Evolutionary conservation across 2,329 filamentous ascomycete genomes (phyloP), one percentile per base, ranked within the genome.

Genomic region (Atkinsonella texensis): DNA sequence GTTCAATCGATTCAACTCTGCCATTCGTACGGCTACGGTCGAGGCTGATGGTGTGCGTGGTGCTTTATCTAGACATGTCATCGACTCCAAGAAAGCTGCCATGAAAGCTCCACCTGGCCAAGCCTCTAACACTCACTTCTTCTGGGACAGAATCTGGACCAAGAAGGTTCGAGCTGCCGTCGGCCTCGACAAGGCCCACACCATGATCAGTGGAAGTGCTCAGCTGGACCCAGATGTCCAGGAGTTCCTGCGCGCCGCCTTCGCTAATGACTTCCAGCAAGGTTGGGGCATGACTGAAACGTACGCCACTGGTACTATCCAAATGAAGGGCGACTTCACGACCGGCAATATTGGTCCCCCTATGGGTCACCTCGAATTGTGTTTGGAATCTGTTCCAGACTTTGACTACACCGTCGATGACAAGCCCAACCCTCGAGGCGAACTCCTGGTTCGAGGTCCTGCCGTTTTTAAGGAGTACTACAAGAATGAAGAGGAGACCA

Each of bases 201-300:
- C 76, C 56, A 87, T 96, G 83, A 77, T 95, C 51, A 90, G 85
- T 53, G 93, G 93, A 47, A 93, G 88, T 53, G 91, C 93, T 12
- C 91, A 91, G 54, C 79, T 98, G 42, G 91, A 97, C 60, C 89
- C 89, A 0, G 80, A 82, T 28, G 80, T 97, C 35, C 90, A 97
- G 57, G 79, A 87, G 62, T 96, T 97, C 72, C 79, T 97, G 47
- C 85, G 89, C 44, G 81, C 90, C 40, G 85, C 87, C 32, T 87
- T 95, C 56, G 85, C 79, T 54, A 87, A 84, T 68, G 75, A 82
- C 62, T 86, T 97, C 62, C 68, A 80, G 33, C 91, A 97, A 70
- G 93, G 91, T 32, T 98, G 91, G 66, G 93, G 93, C 47, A 75
- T 98, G 66, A 98, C 93, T 1, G 93, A 98, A 70, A 87, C 89